Conservation (phyloP, 2,329 filamentous ascomycete species). For the Colletotrichum tropicicola region DNA sequence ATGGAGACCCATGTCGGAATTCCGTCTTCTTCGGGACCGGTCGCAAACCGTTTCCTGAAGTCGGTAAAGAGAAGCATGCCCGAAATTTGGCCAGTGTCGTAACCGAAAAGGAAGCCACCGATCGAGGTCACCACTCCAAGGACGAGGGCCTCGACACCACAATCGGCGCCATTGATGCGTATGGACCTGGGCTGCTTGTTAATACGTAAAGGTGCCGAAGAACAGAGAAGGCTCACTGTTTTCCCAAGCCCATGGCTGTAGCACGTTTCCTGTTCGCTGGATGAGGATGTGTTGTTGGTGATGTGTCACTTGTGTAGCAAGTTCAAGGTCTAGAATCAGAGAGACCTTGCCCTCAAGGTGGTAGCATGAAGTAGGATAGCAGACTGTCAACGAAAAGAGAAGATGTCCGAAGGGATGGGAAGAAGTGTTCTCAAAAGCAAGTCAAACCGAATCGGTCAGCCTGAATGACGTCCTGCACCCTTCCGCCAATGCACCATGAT, state of each 20-base stretch:
- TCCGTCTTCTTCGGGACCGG: constrained; percentile 44
- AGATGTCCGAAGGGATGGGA: not conserved
- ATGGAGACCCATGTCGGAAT: constrained; percentile 49
- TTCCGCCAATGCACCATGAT: constrained; percentile 3
- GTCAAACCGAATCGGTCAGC: not conserved
- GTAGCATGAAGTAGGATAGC: not conserved
- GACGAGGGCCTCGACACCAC: constrained; percentile 49
- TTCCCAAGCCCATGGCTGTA: constrained; percentile 28
- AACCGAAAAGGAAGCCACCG: constrained; percentile 71
- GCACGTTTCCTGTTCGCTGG: too few species aligned
- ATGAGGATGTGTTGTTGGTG: not conserved
- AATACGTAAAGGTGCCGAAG: not conserved
- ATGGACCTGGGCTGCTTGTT: constrained; percentile 41
- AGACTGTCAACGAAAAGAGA: not conserved
- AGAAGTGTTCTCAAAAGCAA: not conserved
- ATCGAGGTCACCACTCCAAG: constrained; percentile 63
- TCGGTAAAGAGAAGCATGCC: constrained; percentile 59
- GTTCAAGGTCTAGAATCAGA: too few species aligned
- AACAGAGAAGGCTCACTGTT: constrained; percentile 9
- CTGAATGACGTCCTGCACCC: not conserved
- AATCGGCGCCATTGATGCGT: constrained; percentile 52
- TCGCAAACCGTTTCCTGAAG: constrained; percentile 65
- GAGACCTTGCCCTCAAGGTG: not conserved
- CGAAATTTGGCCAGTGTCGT: constrained; percentile 70
- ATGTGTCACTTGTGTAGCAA: not conserved